phyloP scores from a whole-genome alignment of 148 eudicot species.

The Diospyros kaki region DNA sequence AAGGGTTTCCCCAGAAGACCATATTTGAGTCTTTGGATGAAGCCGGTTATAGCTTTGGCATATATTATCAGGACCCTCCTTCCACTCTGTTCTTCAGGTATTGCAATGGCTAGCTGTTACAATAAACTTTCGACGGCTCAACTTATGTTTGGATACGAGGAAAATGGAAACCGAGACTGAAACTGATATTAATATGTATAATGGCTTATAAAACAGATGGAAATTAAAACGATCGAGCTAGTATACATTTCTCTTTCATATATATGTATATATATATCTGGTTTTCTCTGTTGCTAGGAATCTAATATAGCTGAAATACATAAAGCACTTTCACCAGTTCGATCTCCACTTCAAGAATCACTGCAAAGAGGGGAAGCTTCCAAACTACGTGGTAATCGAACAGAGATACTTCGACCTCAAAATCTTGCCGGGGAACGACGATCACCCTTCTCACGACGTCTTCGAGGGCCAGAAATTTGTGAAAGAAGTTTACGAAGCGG shows the following conservation, averaged over 20 bases:
- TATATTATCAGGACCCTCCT: conserved; percentile 8
- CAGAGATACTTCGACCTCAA: conserved; percentile 42
- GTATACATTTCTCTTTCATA: too few species aligned
- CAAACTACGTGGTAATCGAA: conserved; percentile 53
- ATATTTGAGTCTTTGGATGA: conserved; percentile 14
- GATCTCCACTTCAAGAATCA: conserved; percentile 36
- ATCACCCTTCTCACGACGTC: conserved; percentile 67
- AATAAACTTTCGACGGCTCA: too few species aligned
- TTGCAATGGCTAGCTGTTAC: not conserved
- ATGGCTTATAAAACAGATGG: too few species aligned
- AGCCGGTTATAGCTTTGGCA: conserved; percentile 4
- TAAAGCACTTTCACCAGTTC: conserved; percentile 37
- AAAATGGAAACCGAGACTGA: too few species aligned
- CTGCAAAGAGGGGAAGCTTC: conserved; percentile 50
- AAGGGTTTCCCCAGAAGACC: conserved; percentile 10
- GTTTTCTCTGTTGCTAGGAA: conserved; percentile 22
- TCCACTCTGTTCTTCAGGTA: conserved; percentile 10
- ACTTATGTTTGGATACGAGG: too few species aligned
- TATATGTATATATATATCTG: not conserved
- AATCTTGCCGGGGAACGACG: conserved; percentile 45
- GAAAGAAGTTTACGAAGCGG: conserved; percentile 67
- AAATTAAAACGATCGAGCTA: too few species aligned
- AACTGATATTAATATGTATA: too few species aligned
- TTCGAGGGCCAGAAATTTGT: conserved; percentile 66
- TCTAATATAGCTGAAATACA: conserved; percentile 39